A percentile compares a stretch with the other conserved stretches of the same genome.
phyloP scores from a whole-genome alignment of 768 basidiomycete genomes.

The Lactifluus echinatus region DNA sequence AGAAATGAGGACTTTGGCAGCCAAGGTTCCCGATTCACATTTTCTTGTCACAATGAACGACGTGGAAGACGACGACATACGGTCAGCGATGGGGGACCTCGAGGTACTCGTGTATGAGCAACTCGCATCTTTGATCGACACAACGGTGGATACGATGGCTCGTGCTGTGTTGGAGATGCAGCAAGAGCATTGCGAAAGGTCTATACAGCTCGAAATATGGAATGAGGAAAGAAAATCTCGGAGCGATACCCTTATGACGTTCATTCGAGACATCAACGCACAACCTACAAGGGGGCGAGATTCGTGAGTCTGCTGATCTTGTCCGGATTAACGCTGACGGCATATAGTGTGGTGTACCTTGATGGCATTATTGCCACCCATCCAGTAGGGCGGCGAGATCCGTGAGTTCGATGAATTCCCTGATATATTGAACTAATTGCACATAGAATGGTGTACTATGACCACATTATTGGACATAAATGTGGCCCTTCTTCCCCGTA shows the following conservation, averaged over 20 bases:
- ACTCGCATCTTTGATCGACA: neutral
- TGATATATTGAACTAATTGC: too few relatives aligned
- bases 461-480: too few relatives aligned
- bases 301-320: neutral
- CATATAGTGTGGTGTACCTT: neutral
- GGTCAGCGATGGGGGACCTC: neutral
- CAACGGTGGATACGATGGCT: neutral
- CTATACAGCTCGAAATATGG: neutral
- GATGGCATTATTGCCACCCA: too few relatives aligned
- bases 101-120: neutral
- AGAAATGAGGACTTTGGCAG: neutral
- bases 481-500: too few relatives aligned
- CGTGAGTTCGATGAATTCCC: too few relatives aligned
- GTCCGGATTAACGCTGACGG: neutral
- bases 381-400: too few relatives aligned
- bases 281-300: neutral
- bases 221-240: neutral
- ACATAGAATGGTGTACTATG: too few relatives aligned
- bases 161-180: neutral
- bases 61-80: neutral
- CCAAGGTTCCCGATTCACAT: neutral
- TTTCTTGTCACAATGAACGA: slow-evolving; percentile 5
- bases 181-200: neutral
- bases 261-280: slow-evolving; percentile 6
- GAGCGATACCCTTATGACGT: neutral